Evolutionary conservation across 2,329 filamentous ascomycete species (phyloP), one percentile per base, ranked within the genome.

Genomic region (Colletotrichum theobromicola): DNA sequence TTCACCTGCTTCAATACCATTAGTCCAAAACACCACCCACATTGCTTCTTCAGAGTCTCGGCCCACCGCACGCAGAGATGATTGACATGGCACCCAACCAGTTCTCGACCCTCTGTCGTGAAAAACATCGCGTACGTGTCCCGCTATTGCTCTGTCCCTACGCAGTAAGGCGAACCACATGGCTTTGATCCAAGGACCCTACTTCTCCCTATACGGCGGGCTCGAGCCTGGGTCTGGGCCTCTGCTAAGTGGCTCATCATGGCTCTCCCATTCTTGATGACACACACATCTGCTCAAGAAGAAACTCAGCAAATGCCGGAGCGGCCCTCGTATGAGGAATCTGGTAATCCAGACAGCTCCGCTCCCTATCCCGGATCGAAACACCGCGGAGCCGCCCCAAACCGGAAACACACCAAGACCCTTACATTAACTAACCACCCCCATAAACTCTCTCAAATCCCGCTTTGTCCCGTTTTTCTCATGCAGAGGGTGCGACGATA

Each of bases 271-370:
- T 70, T 63, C 28, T 24, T 28, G 18, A 70, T 57, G 65, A 63
- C 32, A 72, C 50, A 53, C 32, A 64, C 70, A 70, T 34, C 70
- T 73, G 70, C 65, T 73, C 58, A 63, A 73, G 24, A 46, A 64
- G 46, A 62, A 46, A 64, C 26, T 10, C 34, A 18, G 28, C 46
- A 58, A 58, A 28, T 32, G 58, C 42, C 42, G 42, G 21, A 50
- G n/a, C 42, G 58, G 34, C 69, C 30, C 46, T 24, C 26, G 34
- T 46, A 58, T 57, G 65, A 46, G 3, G 26, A 66, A 46, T 42
- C 34, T 60, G 16, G 28, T 24, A n/a, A 35, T 34, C 61, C 50
- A 46, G 42, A 26, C 34, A 21, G 15, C 24, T 24, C 46, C 16
- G n/a, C 50, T 28, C 53, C 55, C 30, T n/a, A 32, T 26, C 26